phyloP scores from a whole-genome alignment of 1,284 basidiomycete genomes.

The Meira miltonrushii region DNA sequence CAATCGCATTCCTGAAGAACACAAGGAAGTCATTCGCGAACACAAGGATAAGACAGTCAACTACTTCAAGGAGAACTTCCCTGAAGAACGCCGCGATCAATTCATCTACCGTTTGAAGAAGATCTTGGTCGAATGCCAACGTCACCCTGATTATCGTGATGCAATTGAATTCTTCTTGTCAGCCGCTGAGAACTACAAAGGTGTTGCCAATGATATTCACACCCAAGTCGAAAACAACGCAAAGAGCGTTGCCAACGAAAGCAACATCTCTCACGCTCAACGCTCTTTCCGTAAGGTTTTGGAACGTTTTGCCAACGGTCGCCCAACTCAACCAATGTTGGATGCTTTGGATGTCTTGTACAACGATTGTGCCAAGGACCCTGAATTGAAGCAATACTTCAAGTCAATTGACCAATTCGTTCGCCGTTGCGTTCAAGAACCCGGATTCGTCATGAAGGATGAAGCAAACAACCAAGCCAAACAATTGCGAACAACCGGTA shows the following conservation, averaged over 20 bases:
- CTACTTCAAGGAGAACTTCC: slow-evolving; percentile 75
- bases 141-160: slow-evolving; percentile 80
- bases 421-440: slow-evolving; percentile 68
- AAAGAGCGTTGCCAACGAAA: slow-evolving; percentile 59
- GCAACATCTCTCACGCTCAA: slow-evolving; percentile 53
- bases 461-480: slow-evolving; percentile 60
- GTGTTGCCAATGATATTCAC: slow-evolving; percentile 60
- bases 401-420: slow-evolving; percentile 58
- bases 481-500: slow-evolving; percentile 36
- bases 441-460: slow-evolving; percentile 81
- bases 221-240: slow-evolving; percentile 57
- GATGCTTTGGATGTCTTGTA: slow-evolving; percentile 70
- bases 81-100: slow-evolving; percentile 74
- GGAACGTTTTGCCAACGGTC: slow-evolving; percentile 82
- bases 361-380: slow-evolving; percentile 70
- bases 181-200: slow-evolving; percentile 62
- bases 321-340: slow-evolving; percentile 62
- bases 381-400: slow-evolving; percentile 74
- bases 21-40: slow-evolving; percentile 43
- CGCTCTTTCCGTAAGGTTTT: slow-evolving; percentile 59
- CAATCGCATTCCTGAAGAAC: slow-evolving; percentile 51
- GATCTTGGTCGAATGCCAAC: slow-evolving; percentile 87
- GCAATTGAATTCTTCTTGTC: slow-evolving; percentile 55
- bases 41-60: slow-evolving; percentile 51
- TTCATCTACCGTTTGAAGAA: slow-evolving; percentile 76